A percentile compares a stretch with the other conserved stretches of the same genome.
These are phyloP conservation scores for Psidium guajava DNA, from an alignment of 345 rosid genomes.

Conservation along the genomic window DNA sequence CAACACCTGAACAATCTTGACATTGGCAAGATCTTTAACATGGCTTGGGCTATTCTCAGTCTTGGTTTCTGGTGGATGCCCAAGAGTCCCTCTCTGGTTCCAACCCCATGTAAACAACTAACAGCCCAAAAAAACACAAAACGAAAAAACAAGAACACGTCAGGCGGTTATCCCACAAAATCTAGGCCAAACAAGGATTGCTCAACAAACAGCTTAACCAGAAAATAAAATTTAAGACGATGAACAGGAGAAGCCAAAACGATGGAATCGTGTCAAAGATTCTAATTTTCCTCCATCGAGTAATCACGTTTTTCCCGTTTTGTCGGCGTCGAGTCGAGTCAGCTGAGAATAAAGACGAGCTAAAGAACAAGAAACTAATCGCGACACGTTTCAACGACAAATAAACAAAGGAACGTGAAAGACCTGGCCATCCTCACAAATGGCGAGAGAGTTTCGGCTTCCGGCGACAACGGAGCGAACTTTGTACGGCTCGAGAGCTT, in stretches of 20 bases:
- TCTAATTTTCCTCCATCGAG: neutral
- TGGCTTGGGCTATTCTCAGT: slow-evolving; percentile 82
- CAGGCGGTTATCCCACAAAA: neutral
- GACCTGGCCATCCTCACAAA: slow-evolving; percentile 94
- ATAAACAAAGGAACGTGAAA: neutral
- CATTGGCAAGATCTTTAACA: slow-evolving; percentile 62
- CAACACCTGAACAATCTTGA: slow-evolving; percentile 75
- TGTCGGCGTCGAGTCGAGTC: neutral
- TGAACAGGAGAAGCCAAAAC: neutral
- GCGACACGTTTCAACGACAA: neutral
- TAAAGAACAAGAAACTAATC: neutral
- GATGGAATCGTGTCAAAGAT: neutral
- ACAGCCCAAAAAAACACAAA: neutral
- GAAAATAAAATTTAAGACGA: neutral
- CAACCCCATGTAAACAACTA: slow-evolving; percentile 99
- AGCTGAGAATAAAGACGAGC: neutral
- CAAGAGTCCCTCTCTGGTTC: slow-evolving; percentile 98
- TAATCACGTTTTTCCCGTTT: neutral
- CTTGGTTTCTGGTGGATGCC: slow-evolving; percentile 87
- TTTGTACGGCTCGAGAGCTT: slow-evolving; percentile 50
- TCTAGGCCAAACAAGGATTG: neutral
- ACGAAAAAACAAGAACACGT: neutral
- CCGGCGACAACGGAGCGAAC: slow-evolving; percentile 93
- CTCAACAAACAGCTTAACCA: neutral
- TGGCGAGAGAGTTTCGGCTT: slow-evolving; percentile 97